Base-by-base conservation (phyloP, 768 basidiomycete genomes). In the Leccinellum rugosiceps region DNA sequence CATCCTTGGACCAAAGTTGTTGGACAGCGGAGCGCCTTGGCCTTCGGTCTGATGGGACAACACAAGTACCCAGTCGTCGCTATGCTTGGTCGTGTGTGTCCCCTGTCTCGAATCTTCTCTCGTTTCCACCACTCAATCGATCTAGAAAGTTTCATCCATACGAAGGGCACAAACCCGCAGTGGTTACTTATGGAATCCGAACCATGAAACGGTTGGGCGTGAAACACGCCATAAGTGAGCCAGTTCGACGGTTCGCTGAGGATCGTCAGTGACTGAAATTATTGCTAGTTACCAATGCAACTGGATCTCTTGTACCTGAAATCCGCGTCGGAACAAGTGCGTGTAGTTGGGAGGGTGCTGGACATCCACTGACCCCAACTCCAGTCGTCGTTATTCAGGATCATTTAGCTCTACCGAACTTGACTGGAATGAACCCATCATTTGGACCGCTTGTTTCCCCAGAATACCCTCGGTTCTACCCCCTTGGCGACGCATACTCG, bases 401-500 rank as follows among this genome's bases (percentile, higher is more conserved):
- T 72, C 93, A 96, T 67, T 71, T 95, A 49, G 90, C 89, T 1
- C 75, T 94, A 25, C 91, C 92, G 3, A 88, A 85, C 58, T 64
- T 93, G 35, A 83, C 86, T 0, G 91, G 90, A 23, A 72, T 84
- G 69, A 94, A 94, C 65, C 86, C 93, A 4, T 79, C 94, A 3
- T 81, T 92, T 53, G 94, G 94, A 14, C 87, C 86, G 2, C 75
- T 80, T 8, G 77, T 77, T 6, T 84, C 84, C 1, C 76, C 80
- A 1, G 69, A 80, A 44, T 76, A 86, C 54, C 80, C 84, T 13
- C 88, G 94, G 17, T 95, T 96, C 75, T 77, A 93, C 30, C 89
- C 93, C 3, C 79, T 93, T 41, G 92, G 91, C 9, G 83, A 91
- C 61, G 92, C 92, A 0, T 94, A 95, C 72, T 89, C 89, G 1